Evolutionary conservation across 768 basidiomycete genomes (phyloP), one percentile per base, ranked within the genome.

Genomic region (Calocybe gangraenosa): DNA sequence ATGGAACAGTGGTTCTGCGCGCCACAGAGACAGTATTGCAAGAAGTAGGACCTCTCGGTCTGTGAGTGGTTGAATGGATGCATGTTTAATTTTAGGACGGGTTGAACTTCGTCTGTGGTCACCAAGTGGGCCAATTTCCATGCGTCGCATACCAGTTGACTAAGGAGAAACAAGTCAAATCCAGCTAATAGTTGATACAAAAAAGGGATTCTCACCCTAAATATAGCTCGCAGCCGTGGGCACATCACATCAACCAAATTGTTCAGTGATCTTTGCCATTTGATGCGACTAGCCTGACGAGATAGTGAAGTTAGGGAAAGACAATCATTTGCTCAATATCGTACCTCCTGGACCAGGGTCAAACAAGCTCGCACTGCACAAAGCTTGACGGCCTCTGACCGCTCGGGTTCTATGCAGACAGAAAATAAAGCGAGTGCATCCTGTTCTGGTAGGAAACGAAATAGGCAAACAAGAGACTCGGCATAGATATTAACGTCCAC

Each of bases 351-450:
- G 6, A 75, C 67, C 23, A 92, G 59, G 0, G 81, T 86, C 32
- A 87, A 63, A 53, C 76, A 82, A 2, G 91, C 87, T 50, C 84
- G 81, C 43, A 92, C 71, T 2, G 76, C 91, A 47, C 79, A 79
- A 9, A 84, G 78, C 68, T 92, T 92, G 53, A 89, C 79, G 1
- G 84, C 84, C 19, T 91, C 87, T 1, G 87, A 84, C 22, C 85
- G 77, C 54, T 90, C 86, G 7, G 89, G 79, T 44, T 85, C 81
- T 33, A 91, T 59, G 50, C 88, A 87, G 11, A 69, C 68, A 17
- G 67, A 56, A 57, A 92, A 87, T 5, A 91, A 56, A 0, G 70
- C 69, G 6, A 82, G 37, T 2, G 79, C 71, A 31, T 88, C 84
- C 35, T 81, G 76, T 34, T 72, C 66, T 0, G 84, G 75, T 17